Evolutionary conservation across 257 asterid species (phyloP).

Genomic region (Fraxinus americana): DNA sequence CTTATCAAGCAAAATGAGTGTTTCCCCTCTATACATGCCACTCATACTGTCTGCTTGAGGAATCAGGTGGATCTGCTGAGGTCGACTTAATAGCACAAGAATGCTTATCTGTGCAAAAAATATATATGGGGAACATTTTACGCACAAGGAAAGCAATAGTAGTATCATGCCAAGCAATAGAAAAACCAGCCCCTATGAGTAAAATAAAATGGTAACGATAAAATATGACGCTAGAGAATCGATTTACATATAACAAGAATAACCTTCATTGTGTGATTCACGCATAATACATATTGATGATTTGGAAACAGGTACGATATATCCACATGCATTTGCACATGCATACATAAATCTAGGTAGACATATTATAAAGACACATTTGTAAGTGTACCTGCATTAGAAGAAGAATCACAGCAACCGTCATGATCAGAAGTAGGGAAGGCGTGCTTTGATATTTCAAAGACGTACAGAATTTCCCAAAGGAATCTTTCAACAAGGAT

Average conservation of each 20-base stretch:
- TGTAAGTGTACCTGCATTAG: slow-evolving; percentile 80
- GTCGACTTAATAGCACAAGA: slow-evolving; percentile 73
- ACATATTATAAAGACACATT: not conserved
- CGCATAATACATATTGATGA: not conserved
- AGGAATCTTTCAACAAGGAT: slow-evolving; percentile 41
- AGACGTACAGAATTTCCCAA: slow-evolving; percentile 43
- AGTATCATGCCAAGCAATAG: not conserved
- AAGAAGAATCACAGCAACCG: slow-evolving; percentile 63
- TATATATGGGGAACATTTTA: not conserved
- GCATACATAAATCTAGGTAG: not conserved
- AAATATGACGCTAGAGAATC: not conserved
- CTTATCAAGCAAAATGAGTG: slow-evolving; percentile 42
- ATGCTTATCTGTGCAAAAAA: slow-evolving; percentile 71
- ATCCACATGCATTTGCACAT: not conserved
- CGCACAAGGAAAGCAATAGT: not conserved
- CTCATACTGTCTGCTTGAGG: slow-evolving; percentile 49
- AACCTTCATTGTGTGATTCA: not conserved
- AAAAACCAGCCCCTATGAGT: not conserved
- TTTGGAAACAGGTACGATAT: not conserved
- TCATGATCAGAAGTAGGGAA: slow-evolving; percentile 56
- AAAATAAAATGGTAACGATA: not conserved
- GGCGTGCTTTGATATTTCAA: slow-evolving; percentile 56
- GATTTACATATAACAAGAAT: not conserved
- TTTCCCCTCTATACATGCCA: slow-evolving; percentile 42
- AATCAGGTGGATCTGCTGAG: slow-evolving; percentile 76